phyloP scores from a whole-genome alignment of 257 asterid genomes.

The Primulina eburnea region DNA sequence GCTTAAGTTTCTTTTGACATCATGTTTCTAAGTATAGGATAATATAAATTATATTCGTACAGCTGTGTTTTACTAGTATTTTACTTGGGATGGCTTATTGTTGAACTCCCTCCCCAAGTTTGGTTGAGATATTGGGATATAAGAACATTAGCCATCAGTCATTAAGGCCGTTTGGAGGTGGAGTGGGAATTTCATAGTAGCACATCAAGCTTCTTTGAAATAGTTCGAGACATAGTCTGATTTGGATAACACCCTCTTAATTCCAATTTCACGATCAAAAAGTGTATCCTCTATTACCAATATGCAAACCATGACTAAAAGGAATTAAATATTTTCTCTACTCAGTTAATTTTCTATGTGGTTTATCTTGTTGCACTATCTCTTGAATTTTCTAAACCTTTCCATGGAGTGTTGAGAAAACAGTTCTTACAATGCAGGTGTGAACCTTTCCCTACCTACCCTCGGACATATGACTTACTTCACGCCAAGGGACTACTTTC shows the following conservation, averaged over 20 bases:
- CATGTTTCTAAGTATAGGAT: conserved; percentile 6
- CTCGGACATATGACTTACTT: conserved; percentile 92
- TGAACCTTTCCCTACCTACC: conserved; percentile 93
- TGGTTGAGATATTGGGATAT: not conserved
- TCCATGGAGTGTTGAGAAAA: conserved; percentile 3
- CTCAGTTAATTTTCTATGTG: not conserved
- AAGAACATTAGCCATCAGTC: not conserved
- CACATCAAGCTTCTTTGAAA: not conserved
- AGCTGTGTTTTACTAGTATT: not conserved
- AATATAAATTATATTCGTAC: not conserved
- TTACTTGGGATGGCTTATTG: conserved; percentile 1
- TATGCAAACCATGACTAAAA: not conserved
- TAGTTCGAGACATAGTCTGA: not conserved
- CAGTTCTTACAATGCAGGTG: conserved; percentile 54
- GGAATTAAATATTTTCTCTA: not conserved
- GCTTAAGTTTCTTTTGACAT: not conserved
- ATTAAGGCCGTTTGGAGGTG: not conserved
- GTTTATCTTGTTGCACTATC: not conserved
- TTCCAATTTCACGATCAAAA: not conserved
- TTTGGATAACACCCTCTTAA: not conserved
- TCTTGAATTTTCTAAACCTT: not conserved
- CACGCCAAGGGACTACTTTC: conserved; percentile 77
- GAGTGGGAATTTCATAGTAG: too few species aligned
- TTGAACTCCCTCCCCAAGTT: conserved; percentile 2
- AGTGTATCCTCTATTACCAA: not conserved